A percentile compares a stretch with the other conserved stretches of the same genome.
Conservation (phyloP, 2,329 filamentous ascomycete species). For the Fusarium nurragi region DNA sequence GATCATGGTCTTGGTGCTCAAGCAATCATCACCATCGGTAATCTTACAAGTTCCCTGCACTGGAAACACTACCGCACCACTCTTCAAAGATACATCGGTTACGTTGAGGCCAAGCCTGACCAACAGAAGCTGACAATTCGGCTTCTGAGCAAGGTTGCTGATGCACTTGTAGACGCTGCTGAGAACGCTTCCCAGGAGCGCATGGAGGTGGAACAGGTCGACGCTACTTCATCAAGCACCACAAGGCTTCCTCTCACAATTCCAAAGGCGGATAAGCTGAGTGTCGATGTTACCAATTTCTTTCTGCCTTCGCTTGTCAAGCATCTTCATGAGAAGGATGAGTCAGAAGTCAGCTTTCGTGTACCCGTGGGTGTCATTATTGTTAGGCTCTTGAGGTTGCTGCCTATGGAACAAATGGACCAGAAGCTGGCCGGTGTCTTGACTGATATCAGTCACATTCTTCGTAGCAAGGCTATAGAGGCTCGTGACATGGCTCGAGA, state of each 20-base stretch:
- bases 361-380: conserved; percentile 89
- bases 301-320: conserved; percentile 83
- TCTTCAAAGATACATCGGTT: conserved; percentile 83
- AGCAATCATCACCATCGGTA: conserved; percentile 81
- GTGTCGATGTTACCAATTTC: conserved; percentile 75
- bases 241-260: conserved; percentile 69
- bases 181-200: conserved; percentile 49
- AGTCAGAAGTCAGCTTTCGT: conserved; percentile 91
- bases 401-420: conserved; percentile 78
- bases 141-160: conserved; percentile 82
- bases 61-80: conserved; percentile 92
- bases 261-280: conserved; percentile 73
- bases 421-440: conserved; percentile 82
- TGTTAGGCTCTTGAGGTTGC: conserved; percentile 84
- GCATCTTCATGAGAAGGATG: conserved; percentile 93
- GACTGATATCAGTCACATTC: conserved; percentile 90
- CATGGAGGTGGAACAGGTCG: conserved; percentile 55
- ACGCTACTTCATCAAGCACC: conserved; percentile 39
- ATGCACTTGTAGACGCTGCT: conserved; percentile 73
- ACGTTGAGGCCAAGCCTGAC: conserved; percentile 81
- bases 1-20: conserved; percentile 89
- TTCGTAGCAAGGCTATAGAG: conserved; percentile 88
- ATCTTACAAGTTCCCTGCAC: conserved; percentile 78
- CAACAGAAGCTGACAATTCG: conserved; percentile 87
- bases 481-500: conserved; percentile 90